These are phyloP conservation scores for Primulina tabacum DNA, from an alignment of 257 asterid genomes.

Conservation along the genomic window DNA sequence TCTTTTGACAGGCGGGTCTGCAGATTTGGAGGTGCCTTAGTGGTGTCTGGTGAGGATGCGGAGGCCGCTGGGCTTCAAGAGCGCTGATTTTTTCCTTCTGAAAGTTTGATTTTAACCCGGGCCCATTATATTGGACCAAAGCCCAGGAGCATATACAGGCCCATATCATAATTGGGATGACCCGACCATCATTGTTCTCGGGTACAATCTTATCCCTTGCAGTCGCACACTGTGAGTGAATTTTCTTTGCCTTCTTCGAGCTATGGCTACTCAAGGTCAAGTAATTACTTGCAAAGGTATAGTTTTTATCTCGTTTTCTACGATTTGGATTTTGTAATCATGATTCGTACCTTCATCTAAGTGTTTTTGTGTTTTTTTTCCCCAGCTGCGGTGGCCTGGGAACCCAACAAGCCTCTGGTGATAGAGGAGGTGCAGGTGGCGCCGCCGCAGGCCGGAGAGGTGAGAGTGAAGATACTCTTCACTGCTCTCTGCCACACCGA, in stretches of 20 bases:
- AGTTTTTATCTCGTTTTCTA: neutral
- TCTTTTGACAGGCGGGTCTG: no score
- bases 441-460: slow-evolving; percentile 94
- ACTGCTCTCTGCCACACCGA: slow-evolving; percentile 94
- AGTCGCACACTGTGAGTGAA: slow-evolving; percentile 2
- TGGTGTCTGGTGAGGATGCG: neutral
- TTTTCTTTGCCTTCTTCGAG: neutral
- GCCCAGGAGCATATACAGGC: neutral
- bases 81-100: no score
- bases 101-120: neutral
- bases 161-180: neutral
- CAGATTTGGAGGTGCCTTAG: neutral
- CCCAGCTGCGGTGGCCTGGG: slow-evolving; percentile 98
- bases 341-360: slow-evolving; percentile 4
- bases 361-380: neutral
- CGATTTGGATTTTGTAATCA: neutral
- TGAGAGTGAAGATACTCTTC: slow-evolving; percentile 67
- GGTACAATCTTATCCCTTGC: neutral
- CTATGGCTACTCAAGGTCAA: slow-evolving; percentile 83
- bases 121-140: neutral
- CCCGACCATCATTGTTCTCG: neutral
- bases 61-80: neutral
- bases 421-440: slow-evolving; percentile 92
- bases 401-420: slow-evolving; percentile 84
- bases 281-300: slow-evolving; percentile 91